Conservation (phyloP, 169 alveolate genomes). For the Eimeria brunetti region DNA sequence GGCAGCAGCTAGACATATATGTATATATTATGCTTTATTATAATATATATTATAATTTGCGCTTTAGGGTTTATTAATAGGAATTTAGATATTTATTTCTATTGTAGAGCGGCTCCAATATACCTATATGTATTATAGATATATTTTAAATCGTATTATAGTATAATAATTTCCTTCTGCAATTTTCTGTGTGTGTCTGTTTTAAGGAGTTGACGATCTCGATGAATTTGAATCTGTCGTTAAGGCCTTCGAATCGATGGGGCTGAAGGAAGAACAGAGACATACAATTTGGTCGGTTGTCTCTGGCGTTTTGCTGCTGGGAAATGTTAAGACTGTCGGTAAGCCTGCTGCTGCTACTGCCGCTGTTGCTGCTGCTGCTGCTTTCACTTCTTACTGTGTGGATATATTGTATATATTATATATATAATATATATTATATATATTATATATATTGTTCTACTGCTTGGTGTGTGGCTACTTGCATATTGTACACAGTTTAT, state of each 20-base stretch:
- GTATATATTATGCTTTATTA: too few relatives aligned
- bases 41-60: not conserved
- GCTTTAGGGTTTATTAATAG: too few relatives aligned
- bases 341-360: too few relatives aligned
- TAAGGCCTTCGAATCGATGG: conserved; percentile 95
- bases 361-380: not conserved
- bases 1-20: not conserved
- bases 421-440: not conserved
- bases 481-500: not conserved
- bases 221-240: conserved; percentile 94
- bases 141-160: too few relatives aligned
- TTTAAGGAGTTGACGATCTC: conserved; percentile 93
- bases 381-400: not conserved
- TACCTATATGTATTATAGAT: too few relatives aligned
- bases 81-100: too few relatives aligned
- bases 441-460: not conserved
- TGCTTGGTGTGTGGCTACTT: not conserved
- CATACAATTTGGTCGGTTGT: conserved; percentile 92
- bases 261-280: conserved; percentile 91
- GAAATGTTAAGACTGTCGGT: conserved; percentile 95
- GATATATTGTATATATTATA: not conserved
- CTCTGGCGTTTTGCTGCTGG: conserved; percentile 96
- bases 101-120: too few relatives aligned
- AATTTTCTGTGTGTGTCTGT: not conserved
- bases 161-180: not conserved